Evolutionary conservation across 2,329 filamentous ascomycete genomes (phyloP).

Genomic region (Exophiala calicioides): DNA sequence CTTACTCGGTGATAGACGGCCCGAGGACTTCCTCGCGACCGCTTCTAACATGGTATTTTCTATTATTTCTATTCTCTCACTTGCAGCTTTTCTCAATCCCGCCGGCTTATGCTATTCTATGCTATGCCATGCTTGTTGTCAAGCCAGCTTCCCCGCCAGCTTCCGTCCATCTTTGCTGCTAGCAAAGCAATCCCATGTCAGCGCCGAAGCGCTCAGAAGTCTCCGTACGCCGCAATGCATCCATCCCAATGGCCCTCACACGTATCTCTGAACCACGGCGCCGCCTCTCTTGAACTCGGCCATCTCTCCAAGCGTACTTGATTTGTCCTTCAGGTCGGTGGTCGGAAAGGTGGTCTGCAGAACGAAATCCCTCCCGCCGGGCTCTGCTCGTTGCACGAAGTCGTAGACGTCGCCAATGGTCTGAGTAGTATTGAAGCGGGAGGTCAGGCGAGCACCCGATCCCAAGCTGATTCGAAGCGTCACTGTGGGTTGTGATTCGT

Average conservation of each 20-base stretch:
- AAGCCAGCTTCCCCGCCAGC: no score
- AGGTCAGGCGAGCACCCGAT: slow-evolving; percentile 61
- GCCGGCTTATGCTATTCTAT: slow-evolving; percentile 1
- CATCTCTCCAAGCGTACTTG: slow-evolving; percentile 46
- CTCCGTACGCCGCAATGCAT: neutral
- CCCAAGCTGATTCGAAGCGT: slow-evolving; percentile 65
- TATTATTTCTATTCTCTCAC: slow-evolving; percentile 6
- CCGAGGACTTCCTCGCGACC: no score
- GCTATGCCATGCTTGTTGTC: no score
- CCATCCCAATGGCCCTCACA: slow-evolving; percentile 11
- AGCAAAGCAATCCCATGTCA: no score
- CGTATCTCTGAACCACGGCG: slow-evolving; percentile 52
- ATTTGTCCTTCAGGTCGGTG: slow-evolving; percentile 61
- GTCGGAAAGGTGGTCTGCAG: slow-evolving; percentile 68
- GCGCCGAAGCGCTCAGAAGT: no score
- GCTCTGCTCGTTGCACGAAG: slow-evolving; percentile 58
- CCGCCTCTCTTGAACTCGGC: slow-evolving; percentile 54
- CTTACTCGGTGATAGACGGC: no score
- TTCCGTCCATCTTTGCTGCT: no score
- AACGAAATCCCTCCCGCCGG: slow-evolving; percentile 56
- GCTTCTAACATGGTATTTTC: no score
- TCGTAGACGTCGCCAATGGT: slow-evolving; percentile 66
- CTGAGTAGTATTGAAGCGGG: slow-evolving; percentile 65
- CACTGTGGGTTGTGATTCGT: slow-evolving; percentile 59
- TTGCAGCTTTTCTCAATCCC: neutral